These are phyloP conservation scores for Aspergillus diversus DNA, from an alignment of 495 filamentous ascomycete genomes.

Conservation along the genomic window DNA sequence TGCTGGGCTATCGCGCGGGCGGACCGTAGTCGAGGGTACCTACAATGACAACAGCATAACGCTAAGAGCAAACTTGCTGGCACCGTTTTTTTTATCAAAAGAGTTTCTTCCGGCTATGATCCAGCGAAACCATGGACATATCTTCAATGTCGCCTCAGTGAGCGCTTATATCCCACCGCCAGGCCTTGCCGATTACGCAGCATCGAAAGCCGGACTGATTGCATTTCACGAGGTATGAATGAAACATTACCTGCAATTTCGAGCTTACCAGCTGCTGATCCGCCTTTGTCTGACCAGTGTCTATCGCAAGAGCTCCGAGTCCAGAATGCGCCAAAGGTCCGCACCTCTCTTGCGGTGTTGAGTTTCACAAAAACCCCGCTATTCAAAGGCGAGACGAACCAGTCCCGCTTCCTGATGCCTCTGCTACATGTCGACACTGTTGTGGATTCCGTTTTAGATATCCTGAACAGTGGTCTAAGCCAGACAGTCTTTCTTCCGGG, in stretches of 20 bases:
- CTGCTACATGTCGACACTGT: slow-evolving; percentile 43
- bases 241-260: too few species aligned
- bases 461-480: slow-evolving; percentile 38
- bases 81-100: slow-evolving; percentile 73
- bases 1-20: slow-evolving; percentile 71
- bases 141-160: slow-evolving; percentile 76
- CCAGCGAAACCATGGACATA: slow-evolving; percentile 60
- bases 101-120: slow-evolving; percentile 77
- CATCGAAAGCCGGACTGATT: slow-evolving; percentile 72
- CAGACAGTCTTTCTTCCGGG: slow-evolving; percentile 35
- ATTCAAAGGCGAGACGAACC: slow-evolving; percentile 31
- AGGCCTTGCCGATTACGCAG: slow-evolving; percentile 62
- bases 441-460: slow-evolving; percentile 35
- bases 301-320: slow-evolving; percentile 53
- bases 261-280: background rate
- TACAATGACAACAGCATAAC: slow-evolving; percentile 65
- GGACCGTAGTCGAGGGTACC: slow-evolving; percentile 64
- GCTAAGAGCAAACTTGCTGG: slow-evolving; percentile 67
- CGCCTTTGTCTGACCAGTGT: slow-evolving; percentile 21
- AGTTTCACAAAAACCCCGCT: slow-evolving; percentile 43
- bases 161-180: slow-evolving; percentile 71
- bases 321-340: slow-evolving; percentile 34
- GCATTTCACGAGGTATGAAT: slow-evolving; percentile 67
- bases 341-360: slow-evolving; percentile 32
- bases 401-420: slow-evolving; percentile 37